Evolutionary conservation across 2,329 filamentous ascomycete genomes (phyloP).

Genomic region (Fusarium sp.): DNA sequence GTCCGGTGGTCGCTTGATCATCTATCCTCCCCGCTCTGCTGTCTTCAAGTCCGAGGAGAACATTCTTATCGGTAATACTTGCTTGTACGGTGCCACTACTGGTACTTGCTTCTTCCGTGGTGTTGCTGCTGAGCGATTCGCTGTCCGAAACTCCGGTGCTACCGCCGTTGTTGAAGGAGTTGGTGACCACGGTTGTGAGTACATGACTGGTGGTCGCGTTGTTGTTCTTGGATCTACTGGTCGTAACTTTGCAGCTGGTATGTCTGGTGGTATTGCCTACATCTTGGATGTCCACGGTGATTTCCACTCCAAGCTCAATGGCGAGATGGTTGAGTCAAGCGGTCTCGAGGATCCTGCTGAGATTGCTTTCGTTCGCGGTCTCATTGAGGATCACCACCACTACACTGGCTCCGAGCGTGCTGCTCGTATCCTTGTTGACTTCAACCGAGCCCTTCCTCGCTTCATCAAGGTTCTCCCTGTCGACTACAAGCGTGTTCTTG

Average conservation of each 20-base stretch:
- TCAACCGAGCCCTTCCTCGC: conserved; percentile 87
- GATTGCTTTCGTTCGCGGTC: conserved; percentile 88
- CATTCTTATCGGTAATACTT: conserved; percentile 92
- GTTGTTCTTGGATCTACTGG: conserved; percentile 89
- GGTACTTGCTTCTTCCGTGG: conserved; percentile 97
- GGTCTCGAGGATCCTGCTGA: conserved; percentile 86
- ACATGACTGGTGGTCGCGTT: conserved; percentile 97
- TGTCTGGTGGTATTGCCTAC: conserved; percentile 98
- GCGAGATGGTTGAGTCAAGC: conserved; percentile 95
- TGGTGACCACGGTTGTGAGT: conserved; percentile 97
- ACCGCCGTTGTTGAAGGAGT: conserved; percentile 96
- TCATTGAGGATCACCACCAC: conserved; percentile 97
- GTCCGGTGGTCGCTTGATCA: conserved; percentile 90
- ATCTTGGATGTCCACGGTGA: conserved; percentile 90
- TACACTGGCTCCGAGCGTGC: conserved; percentile 97
- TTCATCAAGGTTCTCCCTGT: conserved; percentile 95
- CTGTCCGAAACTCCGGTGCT: conserved; percentile 94
- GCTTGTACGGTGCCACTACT: conserved; percentile 91
- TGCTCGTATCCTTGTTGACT: conserved; percentile 93
- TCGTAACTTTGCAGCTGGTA: conserved; percentile 97
- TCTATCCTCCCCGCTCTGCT: conserved; percentile 90
- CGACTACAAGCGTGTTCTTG: conserved; percentile 94
- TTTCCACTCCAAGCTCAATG: conserved; percentile 94
- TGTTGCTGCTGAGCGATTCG: conserved; percentile 95
- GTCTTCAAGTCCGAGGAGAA: conserved; percentile 98